Evolutionary conservation across 805 yeast species (phyloP), one percentile per base, ranked within the genome.

Genomic region (Starmera dryadoides): DNA sequence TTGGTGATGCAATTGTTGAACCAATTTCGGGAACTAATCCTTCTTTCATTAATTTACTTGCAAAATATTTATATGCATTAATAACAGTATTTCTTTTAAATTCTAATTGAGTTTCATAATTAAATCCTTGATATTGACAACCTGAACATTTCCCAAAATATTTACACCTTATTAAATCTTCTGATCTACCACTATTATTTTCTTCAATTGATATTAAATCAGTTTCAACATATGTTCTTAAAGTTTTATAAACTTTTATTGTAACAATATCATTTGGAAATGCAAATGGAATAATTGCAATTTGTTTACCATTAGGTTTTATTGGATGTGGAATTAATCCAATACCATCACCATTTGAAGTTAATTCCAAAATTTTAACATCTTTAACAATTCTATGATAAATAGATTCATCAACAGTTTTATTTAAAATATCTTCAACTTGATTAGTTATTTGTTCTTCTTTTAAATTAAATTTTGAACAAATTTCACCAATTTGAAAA

Each of bases 101-200:
- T 37, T 60, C 63, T 38, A 93, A 66, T 62, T 91, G 98, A 32
- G 79, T 69, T 1, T 70, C 71, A 57, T 93, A 93, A 2, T 74
- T 68, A 26, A 88, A 64, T 58, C 78, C 78, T 58, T 93, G 98
- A 56, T 79, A 87, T 63, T 93, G 98, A 59, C 98, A 89, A 3
- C 98, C 98, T 1, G 95, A 86, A 59, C 97, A 89, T 46, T 77
- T 77, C 12, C 95, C 95, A 63, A 91, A 93, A 63, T 93, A 93
- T 46, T 75, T 71, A 63, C 96, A 87, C 47, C 73, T 73, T 41
- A 82, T 77, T 38, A 84, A 56, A 49, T 84, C 81, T 43, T 86
- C 69, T 35, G 75, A 61, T 44, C 83, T 50, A 14, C 34, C 34
- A 32, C 34, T 32, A 10, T 32, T 7, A 12, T 32, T 20, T 21